Evolutionary conservation across 2,329 filamentous ascomycete genomes (phyloP).

Genomic region (Neospermospora avenae): DNA sequence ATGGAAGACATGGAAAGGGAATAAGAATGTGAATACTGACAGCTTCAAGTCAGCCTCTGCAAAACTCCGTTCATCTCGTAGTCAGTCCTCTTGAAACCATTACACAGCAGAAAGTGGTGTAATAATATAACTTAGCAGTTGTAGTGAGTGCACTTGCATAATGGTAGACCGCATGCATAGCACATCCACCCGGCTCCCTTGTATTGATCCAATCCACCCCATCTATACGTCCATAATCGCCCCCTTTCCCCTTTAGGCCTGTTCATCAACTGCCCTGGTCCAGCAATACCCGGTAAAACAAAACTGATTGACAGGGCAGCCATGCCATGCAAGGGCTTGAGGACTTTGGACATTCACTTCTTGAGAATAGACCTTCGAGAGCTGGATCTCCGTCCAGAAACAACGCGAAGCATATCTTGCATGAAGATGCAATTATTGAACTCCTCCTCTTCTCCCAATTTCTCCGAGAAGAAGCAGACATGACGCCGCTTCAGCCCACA

Average conservation of each 20-base stretch:
- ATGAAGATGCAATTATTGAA: slow-evolving; percentile 16
- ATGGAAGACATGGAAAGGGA: not conserved
- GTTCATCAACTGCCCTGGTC: not conserved
- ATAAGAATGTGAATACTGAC: not conserved
- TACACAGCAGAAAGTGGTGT: slow-evolving; percentile 2
- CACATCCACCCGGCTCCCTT: not conserved
- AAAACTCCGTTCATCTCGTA: not conserved
- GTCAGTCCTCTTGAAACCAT: slow-evolving; percentile 2
- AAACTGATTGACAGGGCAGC: slow-evolving; percentile 13
- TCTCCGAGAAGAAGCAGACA: slow-evolving; percentile 6
- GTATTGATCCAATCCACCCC: not conserved
- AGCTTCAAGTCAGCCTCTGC: not conserved
- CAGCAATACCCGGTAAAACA: not conserved
- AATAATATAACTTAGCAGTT: not conserved
- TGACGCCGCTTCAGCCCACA: slow-evolving; percentile 14
- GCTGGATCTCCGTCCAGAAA: slow-evolving; percentile 2
- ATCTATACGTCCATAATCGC: not conserved
- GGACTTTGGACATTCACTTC: slow-evolving; percentile 1
- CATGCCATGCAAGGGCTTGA: slow-evolving; percentile 1
- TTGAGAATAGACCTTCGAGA: slow-evolving; percentile 5
- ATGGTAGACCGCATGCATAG: not conserved
- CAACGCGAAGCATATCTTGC: slow-evolving; percentile 8
- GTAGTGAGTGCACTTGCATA: not conserved
- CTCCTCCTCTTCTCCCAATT: not conserved
- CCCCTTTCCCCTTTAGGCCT: not conserved